These are phyloP conservation scores for Annulohypoxylon moriforme DNA, from an alignment of 495 filamentous ascomycete genomes.

Conservation along the genomic window DNA sequence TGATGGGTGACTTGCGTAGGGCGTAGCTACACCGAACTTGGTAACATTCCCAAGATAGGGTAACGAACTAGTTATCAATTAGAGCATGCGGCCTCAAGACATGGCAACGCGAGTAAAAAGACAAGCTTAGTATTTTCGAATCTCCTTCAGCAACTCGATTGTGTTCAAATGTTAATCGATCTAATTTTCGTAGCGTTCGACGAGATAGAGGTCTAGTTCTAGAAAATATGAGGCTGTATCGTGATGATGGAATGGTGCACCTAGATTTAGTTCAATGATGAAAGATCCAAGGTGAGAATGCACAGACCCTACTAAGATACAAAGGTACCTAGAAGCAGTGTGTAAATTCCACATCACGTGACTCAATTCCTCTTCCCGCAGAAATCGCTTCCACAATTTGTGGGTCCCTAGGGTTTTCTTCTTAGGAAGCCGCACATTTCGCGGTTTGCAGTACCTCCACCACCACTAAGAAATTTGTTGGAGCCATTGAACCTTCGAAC, in stretches of 20 bases:
- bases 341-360: constrained; percentile 21
- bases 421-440: constrained; percentile 37
- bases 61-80: background rate
- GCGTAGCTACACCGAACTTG: background rate
- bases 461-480: constrained; percentile 38
- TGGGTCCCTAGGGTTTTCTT: constrained; percentile 45
- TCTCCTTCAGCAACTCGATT: no score
- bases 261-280: no score
- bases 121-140: no score
- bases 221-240: no score
- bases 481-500: constrained; percentile 20
- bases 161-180: no score
- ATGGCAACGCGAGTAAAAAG: background rate
- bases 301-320: background rate
- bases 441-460: constrained; percentile 16
- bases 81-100: background rate
- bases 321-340: background rate
- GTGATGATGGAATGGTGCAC: no score
- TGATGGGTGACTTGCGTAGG: no score
- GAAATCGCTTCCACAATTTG: constrained; percentile 33
- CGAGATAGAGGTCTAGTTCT: no score
- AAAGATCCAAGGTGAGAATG: background rate
- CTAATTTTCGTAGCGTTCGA: no score
- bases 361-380: background rate
- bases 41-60: background rate